Conservation (phyloP, 208 protist species). For the Trypanosoma scelopori region DNA sequence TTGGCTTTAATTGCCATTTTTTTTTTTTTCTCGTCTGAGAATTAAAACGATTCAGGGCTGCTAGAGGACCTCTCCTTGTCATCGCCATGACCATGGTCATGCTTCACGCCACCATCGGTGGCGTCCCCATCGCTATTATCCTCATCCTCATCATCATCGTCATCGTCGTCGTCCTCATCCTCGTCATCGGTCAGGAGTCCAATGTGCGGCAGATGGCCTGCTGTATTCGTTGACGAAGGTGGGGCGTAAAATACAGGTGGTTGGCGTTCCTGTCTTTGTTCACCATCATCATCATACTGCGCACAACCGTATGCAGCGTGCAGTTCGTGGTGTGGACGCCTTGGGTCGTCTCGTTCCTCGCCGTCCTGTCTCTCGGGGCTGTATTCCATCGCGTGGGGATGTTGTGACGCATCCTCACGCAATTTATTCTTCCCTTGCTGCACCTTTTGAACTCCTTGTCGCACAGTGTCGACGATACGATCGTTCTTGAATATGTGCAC, state of each 20-base stretch:
- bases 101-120: neutral
- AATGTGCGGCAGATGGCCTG: constrained; percentile 32
- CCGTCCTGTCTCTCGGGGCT: neutral
- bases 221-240: constrained; percentile 5
- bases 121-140: neutral
- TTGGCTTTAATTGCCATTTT: neutral
- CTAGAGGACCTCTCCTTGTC: constrained; percentile 15
- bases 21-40: neutral
- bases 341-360: neutral
- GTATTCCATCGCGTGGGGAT: constrained; percentile 6
- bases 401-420: constrained; percentile 7
- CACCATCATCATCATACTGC: neutral
- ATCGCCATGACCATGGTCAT: constrained; percentile 57
- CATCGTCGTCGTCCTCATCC: constrained; percentile 49
- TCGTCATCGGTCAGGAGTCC: constrained; percentile 66
- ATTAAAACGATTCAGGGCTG: neutral
- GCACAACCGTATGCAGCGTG: neutral
- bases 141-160: constrained; percentile 1
- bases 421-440: neutral
- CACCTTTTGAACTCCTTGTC: neutral
- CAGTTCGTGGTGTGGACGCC: neutral
- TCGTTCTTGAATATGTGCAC: constrained; percentile 90
- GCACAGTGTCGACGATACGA: constrained; percentile 74
- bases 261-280: neutral
- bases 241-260: neutral